Conservation (phyloP, 306 rosid genomes). For the Senna tora region DNA sequence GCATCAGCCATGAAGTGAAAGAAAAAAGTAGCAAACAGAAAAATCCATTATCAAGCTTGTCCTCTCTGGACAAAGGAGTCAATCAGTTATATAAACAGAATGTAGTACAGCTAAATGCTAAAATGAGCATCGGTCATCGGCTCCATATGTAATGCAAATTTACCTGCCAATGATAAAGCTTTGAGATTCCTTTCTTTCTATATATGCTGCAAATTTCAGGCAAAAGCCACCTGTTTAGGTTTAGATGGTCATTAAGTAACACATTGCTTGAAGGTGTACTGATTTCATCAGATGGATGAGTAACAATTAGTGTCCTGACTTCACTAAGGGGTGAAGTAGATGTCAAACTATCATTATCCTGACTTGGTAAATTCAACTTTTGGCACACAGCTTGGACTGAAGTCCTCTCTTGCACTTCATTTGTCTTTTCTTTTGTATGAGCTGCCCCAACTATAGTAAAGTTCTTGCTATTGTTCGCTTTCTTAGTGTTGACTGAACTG, state of each 20-base stretch:
- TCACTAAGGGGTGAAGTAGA: slow-evolving; percentile 51
- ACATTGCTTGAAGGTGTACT: slow-evolving; percentile 73
- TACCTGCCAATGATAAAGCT: slow-evolving; percentile 96
- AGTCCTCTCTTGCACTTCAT: slow-evolving; percentile 43
- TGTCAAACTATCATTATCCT: slow-evolving; percentile 45
- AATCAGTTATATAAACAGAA: slow-evolving; percentile 20
- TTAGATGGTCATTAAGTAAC: slow-evolving; percentile 53
- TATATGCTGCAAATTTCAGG: slow-evolving; percentile 82
- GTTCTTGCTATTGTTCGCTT: slow-evolving; percentile 19
- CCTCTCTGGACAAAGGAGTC: neutral
- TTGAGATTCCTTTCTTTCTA: slow-evolving; percentile 79
- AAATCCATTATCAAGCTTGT: neutral
- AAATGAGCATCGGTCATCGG: slow-evolving; percentile 23
- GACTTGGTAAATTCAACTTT: slow-evolving; percentile 32
- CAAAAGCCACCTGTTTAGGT: slow-evolving; percentile 80
- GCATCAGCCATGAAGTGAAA: neutral
- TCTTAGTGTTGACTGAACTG: slow-evolving; percentile 35
- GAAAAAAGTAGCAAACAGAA: neutral
- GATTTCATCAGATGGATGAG: slow-evolving; percentile 51
- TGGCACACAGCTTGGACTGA: slow-evolving; percentile 41
- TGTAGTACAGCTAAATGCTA: slow-evolving; percentile 17
- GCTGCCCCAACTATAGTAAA: slow-evolving; percentile 26
- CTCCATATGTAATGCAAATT: slow-evolving; percentile 22
- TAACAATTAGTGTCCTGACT: slow-evolving; percentile 38
- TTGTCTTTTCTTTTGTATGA: slow-evolving; percentile 45